Base-by-base conservation (phyloP, 148 eudicot genomes). In the Heliamphora exappendiculata region DNA sequence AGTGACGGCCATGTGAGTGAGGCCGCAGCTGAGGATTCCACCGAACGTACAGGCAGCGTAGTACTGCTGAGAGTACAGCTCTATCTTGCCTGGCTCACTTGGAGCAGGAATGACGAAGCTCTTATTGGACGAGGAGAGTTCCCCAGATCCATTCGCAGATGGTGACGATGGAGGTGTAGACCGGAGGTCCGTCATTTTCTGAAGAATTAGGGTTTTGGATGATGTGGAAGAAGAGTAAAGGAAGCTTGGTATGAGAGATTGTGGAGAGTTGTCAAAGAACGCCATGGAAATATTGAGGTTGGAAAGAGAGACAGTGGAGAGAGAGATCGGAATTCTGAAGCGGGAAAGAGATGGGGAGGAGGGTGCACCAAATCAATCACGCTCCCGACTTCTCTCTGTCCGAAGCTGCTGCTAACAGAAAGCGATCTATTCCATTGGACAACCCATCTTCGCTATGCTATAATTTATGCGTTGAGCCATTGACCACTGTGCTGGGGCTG, bases 1-100 rank as follows among this genome's bases (percentile, higher is more conserved):
- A 75, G 96, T 91, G 55, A 91, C 86, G 71, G 91, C 87, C 60
- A 59, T 85, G 66, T 91, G 96, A 82, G 96, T 91, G n/a, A 81
- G 82, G n/a, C 93, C 93, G 69, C 91, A 88, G 64, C 88, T 60
- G 29, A 89, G 59, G 0, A 78, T 66, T 19, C 96, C 91, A 22
- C 96, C 93, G 16, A 63, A 81, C 9, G 91, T 83, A 68, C 88
- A 88, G 7, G 89, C 89, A 4, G 81, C 87, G 53, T 91, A 91
- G 55, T 58, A 89, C 3, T 84, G 79, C 0, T 88, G 90, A 37
- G 97, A 88, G 67, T 73, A 88, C 97, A 91, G 71, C 86, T 86
- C 66, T 26, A 91, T 85, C 75, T 81, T 85, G 3, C 79, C 68
- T 1, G 81, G 66, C 86, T 91, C 93, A 3, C 74, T 86, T 29